Evolutionary conservation across 2,329 filamentous ascomycete species (phyloP).

Genomic region (Ophiostoma pallidulum): DNA sequence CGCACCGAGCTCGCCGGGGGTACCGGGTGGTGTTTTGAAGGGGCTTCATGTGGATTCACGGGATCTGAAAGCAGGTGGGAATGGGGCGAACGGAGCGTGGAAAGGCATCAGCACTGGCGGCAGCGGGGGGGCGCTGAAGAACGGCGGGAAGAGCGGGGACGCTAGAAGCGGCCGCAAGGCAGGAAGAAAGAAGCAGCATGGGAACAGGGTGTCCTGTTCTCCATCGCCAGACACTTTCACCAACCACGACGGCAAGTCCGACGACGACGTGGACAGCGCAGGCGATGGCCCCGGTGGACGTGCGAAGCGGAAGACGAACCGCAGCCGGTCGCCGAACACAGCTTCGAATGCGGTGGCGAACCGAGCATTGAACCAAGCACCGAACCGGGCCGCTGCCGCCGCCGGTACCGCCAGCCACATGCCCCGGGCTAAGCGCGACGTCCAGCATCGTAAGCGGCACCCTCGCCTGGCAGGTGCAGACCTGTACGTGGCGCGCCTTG

Average conservation of each 20-base stretch:
- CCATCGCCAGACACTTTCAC: neutral
- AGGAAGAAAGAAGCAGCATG: neutral
- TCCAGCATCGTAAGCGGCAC: slow-evolving; percentile 17
- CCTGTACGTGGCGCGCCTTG: slow-evolving; percentile 39
- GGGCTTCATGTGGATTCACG: neutral
- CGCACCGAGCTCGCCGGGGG: neutral
- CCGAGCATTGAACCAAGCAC: too few species aligned
- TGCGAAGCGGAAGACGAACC: neutral
- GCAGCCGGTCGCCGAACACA: neutral
- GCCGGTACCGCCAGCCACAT: neutral
- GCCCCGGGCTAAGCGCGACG: neutral
- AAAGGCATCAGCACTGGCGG: too few species aligned
- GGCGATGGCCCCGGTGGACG: neutral
- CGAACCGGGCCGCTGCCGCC: neutral
- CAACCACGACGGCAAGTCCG: neutral
- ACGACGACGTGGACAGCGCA: neutral
- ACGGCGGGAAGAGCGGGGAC: neutral
- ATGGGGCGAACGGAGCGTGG: neutral
- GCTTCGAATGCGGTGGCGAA: too few species aligned
- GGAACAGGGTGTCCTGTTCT: neutral
- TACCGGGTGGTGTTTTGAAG: neutral
- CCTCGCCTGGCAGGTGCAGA: slow-evolving; percentile 39
- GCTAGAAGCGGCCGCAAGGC: neutral
- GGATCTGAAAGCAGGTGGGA: neutral
- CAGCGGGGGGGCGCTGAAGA: too few species aligned